phyloP scores from a whole-genome alignment of 768 basidiomycete genomes.

The Goffeauzyma gilvescens region DNA sequence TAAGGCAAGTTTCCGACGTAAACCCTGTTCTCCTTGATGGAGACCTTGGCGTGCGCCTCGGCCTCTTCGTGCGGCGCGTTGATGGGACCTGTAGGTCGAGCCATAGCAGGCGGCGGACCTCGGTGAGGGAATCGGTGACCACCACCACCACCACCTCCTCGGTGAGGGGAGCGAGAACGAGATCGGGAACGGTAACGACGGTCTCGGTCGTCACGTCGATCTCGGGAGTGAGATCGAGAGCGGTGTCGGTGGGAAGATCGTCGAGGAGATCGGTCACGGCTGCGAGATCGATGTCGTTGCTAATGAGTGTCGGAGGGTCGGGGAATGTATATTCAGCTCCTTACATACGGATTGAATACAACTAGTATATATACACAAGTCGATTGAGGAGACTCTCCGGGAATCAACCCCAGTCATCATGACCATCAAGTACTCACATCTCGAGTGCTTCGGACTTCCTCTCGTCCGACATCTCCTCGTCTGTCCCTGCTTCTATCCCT shows the following conservation, averaged over 20 bases:
- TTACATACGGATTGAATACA: background rate
- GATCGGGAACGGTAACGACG: conserved; percentile 30
- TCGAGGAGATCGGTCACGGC: conserved; percentile 31
- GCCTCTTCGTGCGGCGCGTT: conserved; percentile 55
- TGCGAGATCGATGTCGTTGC: conserved; percentile 40
- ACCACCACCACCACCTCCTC: too few relatives aligned
- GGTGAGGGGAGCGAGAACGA: conserved; percentile 26
- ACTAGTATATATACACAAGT: too few relatives aligned
- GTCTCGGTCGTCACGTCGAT: conserved; percentile 10
- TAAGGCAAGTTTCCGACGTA: conserved; percentile 98
- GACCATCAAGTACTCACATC: too few relatives aligned
- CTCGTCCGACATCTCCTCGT: too few relatives aligned
- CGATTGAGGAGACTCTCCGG: background rate
- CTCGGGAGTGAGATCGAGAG: conserved; percentile 44
- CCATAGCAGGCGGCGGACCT: conserved; percentile 12
- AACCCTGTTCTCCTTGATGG: conserved; percentile 94
- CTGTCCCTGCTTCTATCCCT: too few relatives aligned
- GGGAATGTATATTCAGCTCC: conserved; percentile 36
- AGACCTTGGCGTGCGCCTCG: conserved; percentile 80
- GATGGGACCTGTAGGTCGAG: conserved; percentile 22
- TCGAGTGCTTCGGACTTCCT: too few relatives aligned
- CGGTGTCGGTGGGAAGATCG: conserved; percentile 18
- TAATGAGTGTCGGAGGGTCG: conserved; percentile 22
- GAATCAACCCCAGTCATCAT: too few relatives aligned
- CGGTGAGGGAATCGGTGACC: conserved; percentile 9